Percentiles rank a stretch among this genome's conserved stretches.
phyloP scores from a whole-genome alignment of 1,284 basidiomycete species.

The Xanthoconium separans region DNA sequence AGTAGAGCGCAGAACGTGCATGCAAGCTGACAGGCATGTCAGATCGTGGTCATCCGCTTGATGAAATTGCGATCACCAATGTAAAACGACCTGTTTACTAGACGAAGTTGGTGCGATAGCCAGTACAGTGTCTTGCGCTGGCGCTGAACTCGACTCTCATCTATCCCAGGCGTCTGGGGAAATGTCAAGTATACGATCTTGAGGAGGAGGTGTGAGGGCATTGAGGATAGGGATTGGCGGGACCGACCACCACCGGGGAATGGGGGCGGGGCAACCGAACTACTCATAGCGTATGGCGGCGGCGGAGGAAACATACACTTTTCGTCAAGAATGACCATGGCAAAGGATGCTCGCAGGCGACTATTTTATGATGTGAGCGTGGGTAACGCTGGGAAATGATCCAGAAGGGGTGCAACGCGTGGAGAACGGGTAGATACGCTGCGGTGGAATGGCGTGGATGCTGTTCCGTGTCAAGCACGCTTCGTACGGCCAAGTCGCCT shows the following conservation, averaged over 20 bases:
- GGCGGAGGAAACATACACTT: conserved; percentile 43
- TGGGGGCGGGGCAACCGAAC: conserved; percentile 32
- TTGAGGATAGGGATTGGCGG: conserved; percentile 34
- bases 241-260: conserved; percentile 29
- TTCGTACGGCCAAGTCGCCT: neutral
- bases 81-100: conserved; percentile 66
- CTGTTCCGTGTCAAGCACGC: neutral
- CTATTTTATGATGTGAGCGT: conserved; percentile 2
- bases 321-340: conserved; percentile 54
- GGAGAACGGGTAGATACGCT: neutral
- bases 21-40: conserved; percentile 50
- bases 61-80: conserved; percentile 44
- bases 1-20: conserved; percentile 74
- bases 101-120: conserved; percentile 58
- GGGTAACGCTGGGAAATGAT: neutral
- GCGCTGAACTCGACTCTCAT: conserved; percentile 42
- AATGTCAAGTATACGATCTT: conserved; percentile 64
- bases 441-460: neutral
- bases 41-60: conserved; percentile 3
- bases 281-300: conserved; percentile 40
- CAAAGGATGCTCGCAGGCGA: neutral
- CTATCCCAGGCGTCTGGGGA: conserved; percentile 39
- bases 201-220: conserved; percentile 59
- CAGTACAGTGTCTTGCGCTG: conserved; percentile 69
- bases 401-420: neutral